These are phyloP conservation scores for Puccinia horiana DNA, from an alignment of 1,284 basidiomycete species.

Conservation along the genomic window DNA sequence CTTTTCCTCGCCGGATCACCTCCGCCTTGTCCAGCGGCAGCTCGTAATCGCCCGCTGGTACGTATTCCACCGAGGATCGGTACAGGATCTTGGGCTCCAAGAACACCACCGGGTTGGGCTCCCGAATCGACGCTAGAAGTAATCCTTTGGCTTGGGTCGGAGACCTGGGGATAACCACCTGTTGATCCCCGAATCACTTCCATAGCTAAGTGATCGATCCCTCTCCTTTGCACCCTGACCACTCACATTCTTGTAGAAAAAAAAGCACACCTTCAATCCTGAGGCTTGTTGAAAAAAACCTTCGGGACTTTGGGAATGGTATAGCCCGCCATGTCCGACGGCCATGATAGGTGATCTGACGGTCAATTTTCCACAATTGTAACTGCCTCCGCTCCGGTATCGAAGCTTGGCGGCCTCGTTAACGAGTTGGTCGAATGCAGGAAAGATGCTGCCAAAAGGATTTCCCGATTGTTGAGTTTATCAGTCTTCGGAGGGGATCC, in stretches of 20 bases:
- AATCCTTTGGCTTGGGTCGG: slow-evolving; percentile 93
- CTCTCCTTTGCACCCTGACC: not conserved
- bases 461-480: not conserved
- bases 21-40: slow-evolving; percentile 80
- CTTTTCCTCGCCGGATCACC: slow-evolving; percentile 70
- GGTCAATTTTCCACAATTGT: slow-evolving; percentile 79
- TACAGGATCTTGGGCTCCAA: slow-evolving; percentile 92
- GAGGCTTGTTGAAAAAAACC: slow-evolving; percentile 88
- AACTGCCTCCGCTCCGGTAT: slow-evolving; percentile 82
- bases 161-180: slow-evolving; percentile 86
- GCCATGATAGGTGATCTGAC: slow-evolving; percentile 84
- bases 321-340: slow-evolving; percentile 87
- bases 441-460: slow-evolving; percentile 36
- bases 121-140: slow-evolving; percentile 77
- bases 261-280: slow-evolving; percentile 73
- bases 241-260: not conserved
- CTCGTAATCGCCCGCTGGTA: slow-evolving; percentile 81
- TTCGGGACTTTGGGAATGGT: slow-evolving; percentile 92
- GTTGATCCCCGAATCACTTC: slow-evolving; percentile 9
- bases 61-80: slow-evolving; percentile 85
- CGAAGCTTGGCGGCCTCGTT: slow-evolving; percentile 93
- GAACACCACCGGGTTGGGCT: slow-evolving; percentile 89
- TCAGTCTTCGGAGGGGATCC: not conserved
- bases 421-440: slow-evolving; percentile 75
- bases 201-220: not conserved